Conservation (phyloP, 1,284 basidiomycete species). For the Takashimella koratensis region DNA sequence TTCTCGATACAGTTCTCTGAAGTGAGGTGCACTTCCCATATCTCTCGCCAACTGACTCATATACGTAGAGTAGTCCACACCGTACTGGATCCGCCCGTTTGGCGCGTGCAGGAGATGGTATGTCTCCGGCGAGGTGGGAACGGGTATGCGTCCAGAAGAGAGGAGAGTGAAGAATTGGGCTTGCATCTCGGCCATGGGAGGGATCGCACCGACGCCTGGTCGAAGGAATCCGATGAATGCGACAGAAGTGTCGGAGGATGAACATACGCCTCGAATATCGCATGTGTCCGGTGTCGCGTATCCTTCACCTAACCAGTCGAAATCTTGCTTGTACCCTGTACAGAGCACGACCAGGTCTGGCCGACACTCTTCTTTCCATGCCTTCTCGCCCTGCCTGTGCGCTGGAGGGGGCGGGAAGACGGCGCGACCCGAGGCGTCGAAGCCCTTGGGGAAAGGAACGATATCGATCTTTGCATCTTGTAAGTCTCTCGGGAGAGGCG, state of each 20-base stretch:
- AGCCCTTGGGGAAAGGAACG: slow-evolving; percentile 58
- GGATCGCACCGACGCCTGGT: slow-evolving; percentile 64
- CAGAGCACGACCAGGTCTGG: slow-evolving; percentile 48
- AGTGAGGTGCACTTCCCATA: slow-evolving; percentile 58
- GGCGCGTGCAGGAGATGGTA: slow-evolving; percentile 60
- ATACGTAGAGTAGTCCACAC: slow-evolving; percentile 54
- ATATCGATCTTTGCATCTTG: slow-evolving; percentile 58
- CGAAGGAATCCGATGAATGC: slow-evolving; percentile 63
- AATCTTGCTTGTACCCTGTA: slow-evolving; percentile 54
- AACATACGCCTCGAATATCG: slow-evolving; percentile 57
- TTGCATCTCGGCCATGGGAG: slow-evolving; percentile 65
- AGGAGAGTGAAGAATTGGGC: slow-evolving; percentile 61
- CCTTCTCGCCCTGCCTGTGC: slow-evolving; percentile 35
- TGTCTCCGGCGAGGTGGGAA: slow-evolving; percentile 54
- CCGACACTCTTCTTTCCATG: slow-evolving; percentile 33
- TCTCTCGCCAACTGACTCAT: slow-evolving; percentile 61
- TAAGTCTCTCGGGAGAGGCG: slow-evolving; percentile 51
- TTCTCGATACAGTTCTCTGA: slow-evolving; percentile 54
- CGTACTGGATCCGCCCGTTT: slow-evolving; percentile 60
- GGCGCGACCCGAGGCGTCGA: slow-evolving; percentile 54
- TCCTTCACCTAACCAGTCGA: slow-evolving; percentile 53
- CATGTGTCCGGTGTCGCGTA: slow-evolving; percentile 58
- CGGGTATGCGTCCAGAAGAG: slow-evolving; percentile 51
- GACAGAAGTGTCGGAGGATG: slow-evolving; percentile 54
- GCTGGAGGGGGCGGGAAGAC: slow-evolving; percentile 52